phyloP scores from a whole-genome alignment of 805 yeast species.

The Candida namnaoensis region DNA sequence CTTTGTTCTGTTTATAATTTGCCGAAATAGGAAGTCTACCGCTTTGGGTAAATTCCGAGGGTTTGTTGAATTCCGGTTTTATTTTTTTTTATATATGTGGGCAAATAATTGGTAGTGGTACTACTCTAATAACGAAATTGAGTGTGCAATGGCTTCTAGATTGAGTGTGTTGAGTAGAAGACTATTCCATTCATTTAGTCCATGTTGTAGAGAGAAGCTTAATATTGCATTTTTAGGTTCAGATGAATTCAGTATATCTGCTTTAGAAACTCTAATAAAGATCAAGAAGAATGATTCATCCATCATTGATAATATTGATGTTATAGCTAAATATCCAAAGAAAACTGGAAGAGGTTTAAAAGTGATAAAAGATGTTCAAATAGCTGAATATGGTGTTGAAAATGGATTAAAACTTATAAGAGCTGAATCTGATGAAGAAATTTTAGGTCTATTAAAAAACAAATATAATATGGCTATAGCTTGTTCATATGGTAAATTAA shows the following conservation, averaged over 20 bases:
- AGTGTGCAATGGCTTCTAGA: no score
- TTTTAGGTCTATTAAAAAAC: slow-evolving; percentile 15
- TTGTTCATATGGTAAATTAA: slow-evolving; percentile 80
- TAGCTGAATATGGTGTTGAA: slow-evolving; percentile 30
- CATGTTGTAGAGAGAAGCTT: slow-evolving; percentile 7
- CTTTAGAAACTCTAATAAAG: slow-evolving; percentile 32
- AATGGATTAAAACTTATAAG: slow-evolving; percentile 30
- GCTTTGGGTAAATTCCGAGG: no score
- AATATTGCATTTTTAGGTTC: slow-evolving; percentile 69
- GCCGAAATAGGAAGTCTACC: no score
- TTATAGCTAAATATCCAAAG: slow-evolving; percentile 58
- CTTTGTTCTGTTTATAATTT: no score
- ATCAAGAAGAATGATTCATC: slow-evolving; percentile 8
- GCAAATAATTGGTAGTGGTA: no score
- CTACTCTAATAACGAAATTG: no score
- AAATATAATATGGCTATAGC: slow-evolving; percentile 70
- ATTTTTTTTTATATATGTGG: no score
- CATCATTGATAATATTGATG: slow-evolving; percentile 34
- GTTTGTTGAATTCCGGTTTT: no score
- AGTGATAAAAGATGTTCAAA: slow-evolving; percentile 41
- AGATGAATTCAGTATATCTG: slow-evolving; percentile 56
- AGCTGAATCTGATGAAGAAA: slow-evolving; percentile 43
- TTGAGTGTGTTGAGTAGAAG: background rate
- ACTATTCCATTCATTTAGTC: background rate
- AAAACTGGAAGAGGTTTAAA: slow-evolving; percentile 51